phyloP scores from a whole-genome alignment of 2,329 filamentous ascomycete species.

The Monilinia fructigena region DNA sequence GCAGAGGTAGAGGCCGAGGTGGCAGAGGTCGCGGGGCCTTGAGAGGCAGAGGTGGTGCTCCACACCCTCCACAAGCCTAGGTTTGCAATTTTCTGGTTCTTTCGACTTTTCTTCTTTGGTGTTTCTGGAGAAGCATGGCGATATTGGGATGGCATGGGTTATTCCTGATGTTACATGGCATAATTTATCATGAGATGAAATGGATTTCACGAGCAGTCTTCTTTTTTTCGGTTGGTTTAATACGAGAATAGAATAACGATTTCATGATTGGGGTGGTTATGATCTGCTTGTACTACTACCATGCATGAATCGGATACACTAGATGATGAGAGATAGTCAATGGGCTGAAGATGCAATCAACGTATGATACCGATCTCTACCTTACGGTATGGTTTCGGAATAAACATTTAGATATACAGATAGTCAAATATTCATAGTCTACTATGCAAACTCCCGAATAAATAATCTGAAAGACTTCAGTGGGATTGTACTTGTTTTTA shows the following conservation, averaged over 20 bases:
- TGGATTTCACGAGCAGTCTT: neutral
- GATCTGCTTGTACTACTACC: slow-evolving; percentile 2
- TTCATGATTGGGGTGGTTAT: slow-evolving; percentile 6
- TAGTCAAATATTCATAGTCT: neutral
- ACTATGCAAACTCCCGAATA: neutral
- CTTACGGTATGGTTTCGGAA: neutral
- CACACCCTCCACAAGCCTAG: slow-evolving; percentile 22
- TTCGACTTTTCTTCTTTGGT: neutral
- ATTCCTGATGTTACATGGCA: neutral
- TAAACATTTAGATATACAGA: slow-evolving; percentile 2
- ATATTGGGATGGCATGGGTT: slow-evolving; percentile 9
- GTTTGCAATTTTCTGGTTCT: slow-evolving; percentile 1
- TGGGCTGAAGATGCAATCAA: neutral
- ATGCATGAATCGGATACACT: slow-evolving; percentile 7
- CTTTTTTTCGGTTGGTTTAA: neutral
- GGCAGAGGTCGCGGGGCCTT: slow-evolving; percentile 32
- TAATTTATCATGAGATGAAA: neutral
- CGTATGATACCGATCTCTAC: neutral
- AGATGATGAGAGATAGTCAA: neutral
- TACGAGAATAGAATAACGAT: slow-evolving; percentile 16
- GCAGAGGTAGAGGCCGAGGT: slow-evolving; percentile 40
- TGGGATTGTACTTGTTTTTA: no score
- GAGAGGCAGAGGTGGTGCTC: slow-evolving; percentile 32
- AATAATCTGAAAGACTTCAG: neutral
- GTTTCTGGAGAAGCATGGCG: slow-evolving; percentile 13